Evolutionary conservation across 2,329 filamentous ascomycete species (phyloP).

Genomic region (Monilinia laxa): DNA sequence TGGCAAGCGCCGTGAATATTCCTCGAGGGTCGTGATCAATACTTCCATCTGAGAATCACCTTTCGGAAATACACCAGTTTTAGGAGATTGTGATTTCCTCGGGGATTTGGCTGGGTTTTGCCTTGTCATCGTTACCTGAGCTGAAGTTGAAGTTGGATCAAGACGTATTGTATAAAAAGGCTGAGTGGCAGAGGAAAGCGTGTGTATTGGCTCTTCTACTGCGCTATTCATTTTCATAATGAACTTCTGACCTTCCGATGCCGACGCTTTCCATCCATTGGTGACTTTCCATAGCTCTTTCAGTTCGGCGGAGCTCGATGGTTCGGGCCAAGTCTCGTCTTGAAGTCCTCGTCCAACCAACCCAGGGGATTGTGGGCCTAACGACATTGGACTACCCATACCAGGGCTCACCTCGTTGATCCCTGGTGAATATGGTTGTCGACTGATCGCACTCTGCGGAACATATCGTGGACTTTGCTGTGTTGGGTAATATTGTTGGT

Average conservation of each 20-base stretch:
- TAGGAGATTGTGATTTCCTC: conserved; percentile 31
- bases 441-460: conserved; percentile 63
- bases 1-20: conserved; percentile 51
- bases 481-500: conserved; percentile 69
- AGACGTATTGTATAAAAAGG: conserved; percentile 67
- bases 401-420: conserved; percentile 35
- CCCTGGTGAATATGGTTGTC: conserved; percentile 56
- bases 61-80: conserved; percentile 31
- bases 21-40: conserved; percentile 58
- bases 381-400: conserved; percentile 36
- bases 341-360: conserved; percentile 35
- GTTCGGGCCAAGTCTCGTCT: conserved; percentile 36
- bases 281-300: conserved; percentile 66
- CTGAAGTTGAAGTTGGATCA: conserved; percentile 62
- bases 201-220: conserved; percentile 64
- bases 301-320: conserved; percentile 55
- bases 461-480: conserved; percentile 63
- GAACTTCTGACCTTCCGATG: conserved; percentile 58
- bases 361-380: conserved; percentile 33
- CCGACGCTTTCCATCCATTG: conserved; percentile 66
- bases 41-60: conserved; percentile 45
- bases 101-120: conserved; percentile 59
- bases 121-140: conserved; percentile 57
- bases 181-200: conserved; percentile 59
- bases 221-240: conserved; percentile 57